Base-by-base conservation (phyloP, 2,329 filamentous ascomycete species). In the Diaporthe destruens region DNA sequence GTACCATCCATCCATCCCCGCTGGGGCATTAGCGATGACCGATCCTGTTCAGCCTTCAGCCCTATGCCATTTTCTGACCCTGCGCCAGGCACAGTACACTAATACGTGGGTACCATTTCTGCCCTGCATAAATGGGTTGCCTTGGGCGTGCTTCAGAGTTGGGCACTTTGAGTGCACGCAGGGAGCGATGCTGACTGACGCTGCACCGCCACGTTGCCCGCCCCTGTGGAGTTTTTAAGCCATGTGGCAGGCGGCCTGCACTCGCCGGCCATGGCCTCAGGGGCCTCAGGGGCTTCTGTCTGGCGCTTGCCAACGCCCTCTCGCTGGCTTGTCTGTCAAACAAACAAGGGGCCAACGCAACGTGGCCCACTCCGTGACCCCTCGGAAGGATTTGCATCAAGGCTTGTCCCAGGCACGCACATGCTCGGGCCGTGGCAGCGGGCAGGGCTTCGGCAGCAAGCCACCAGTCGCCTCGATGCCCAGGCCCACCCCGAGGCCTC, bases 361-460 rank as follows among this genome's bases (percentile, higher is more conserved):
- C 55, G 55, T 70, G 68, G 68, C 55, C 68, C 55, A 70, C 6
- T 70, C 47, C 11, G 23, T 70, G 68, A 20, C 2, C 55, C 68
- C 34, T 39, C 44, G 42, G 68, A 54, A 57, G 44, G 42, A 29
- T 42, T 20, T 11, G 8, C 23, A 18, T 36, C 8, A 42, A 5
- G 55, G 32, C 68, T 18, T 14, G 18, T 39, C 6, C 47, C 47
- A 44, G 44, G 68, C 56, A 61, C 57, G 55, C 14, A 32, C 18
- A 25, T 20, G 44, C 68, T 61, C 68, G 55, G 68, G 55, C 68
- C 68, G 68, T 61, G 23, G 32, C 20, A 44, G 29, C 32, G 32
- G 23, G 11, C 18, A 3, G 49, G 53, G 36, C 39, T 39, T 61
- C 55, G 42, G 67, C 32, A 59, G 55, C 67, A 59, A 59, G 47